phyloP scores from a whole-genome alignment of 192 early-diverging fungal genomes.

The Anaeromyces robustus region DNA sequence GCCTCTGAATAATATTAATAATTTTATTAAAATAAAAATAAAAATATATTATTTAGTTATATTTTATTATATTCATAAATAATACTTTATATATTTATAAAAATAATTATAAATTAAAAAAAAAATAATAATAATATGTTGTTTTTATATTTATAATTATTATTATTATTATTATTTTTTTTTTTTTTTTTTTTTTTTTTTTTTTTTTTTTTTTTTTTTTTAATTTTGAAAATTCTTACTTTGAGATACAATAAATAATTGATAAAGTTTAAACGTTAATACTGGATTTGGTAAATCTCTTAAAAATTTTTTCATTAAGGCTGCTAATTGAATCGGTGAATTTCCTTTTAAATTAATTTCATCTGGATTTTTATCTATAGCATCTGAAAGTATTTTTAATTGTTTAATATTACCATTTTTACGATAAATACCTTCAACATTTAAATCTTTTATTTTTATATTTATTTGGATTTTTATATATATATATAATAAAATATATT shows the following conservation, averaged over 20 bases:
- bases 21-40: neutral
- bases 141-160: no score
- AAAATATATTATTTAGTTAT: no score
- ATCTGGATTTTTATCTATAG: constrained; percentile 66
- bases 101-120: no score
- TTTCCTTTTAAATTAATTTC: constrained; percentile 53
- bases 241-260: constrained; percentile 68
- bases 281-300: constrained; percentile 90
- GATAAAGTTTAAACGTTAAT: constrained; percentile 73
- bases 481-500: neutral
- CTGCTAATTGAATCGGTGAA: constrained; percentile 81
- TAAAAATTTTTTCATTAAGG: constrained; percentile 89
- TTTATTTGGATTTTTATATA: no score
- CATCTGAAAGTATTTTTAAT: constrained; percentile 69
- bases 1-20: constrained; percentile 18
- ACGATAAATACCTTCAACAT: constrained; percentile 86
- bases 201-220: no score
- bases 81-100: no score
- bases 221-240: constrained; percentile 8
- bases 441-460: constrained; percentile 33
- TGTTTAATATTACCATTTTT: constrained; percentile 94
- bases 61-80: no score
- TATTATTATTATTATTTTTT: no score
- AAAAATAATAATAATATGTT: no score
- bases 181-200: no score